Evolutionary conservation across 2,329 filamentous ascomycete genomes (phyloP), one percentile per base, ranked within the genome.

Genomic region (Penicillium hordei): DNA sequence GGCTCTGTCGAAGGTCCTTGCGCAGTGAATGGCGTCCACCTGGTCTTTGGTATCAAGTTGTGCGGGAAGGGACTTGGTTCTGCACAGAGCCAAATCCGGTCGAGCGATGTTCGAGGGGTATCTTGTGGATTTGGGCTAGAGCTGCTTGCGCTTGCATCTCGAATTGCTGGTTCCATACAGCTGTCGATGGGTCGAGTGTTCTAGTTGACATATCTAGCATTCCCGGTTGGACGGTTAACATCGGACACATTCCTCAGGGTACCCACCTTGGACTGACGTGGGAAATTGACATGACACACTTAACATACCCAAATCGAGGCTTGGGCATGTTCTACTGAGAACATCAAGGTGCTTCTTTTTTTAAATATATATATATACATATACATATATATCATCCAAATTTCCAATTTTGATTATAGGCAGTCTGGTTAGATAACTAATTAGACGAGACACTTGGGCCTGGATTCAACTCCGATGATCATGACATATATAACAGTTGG

Each of bases 1-100:
- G n/a, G 74, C 71, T n/a, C 65, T 84, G 70, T 73, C 74, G 52
- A 70, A 71, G 63, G 76, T 75, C 23, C 61, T 83, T 67, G 68
- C 62, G 31, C 66, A 48, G 53, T 57, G 45, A 60, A 52, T 21
- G 38, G 42, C 25, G 33, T 38, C 40, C 40, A 52, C 33, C 33
- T 52, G 34, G 36, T 10, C 19, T 19, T 50, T 50, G 31, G 44
- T n/a, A 27, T 27, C 49, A 15, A 31, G 31, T 50, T 51, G n/a
- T 46, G 36, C n/a, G 34, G 21, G 27, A 44, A 51, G 17, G 8
- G 12, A 34, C 36, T 21, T 27, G 31, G 5, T 33, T 33, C 42
- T 48, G 55, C 55, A 53, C 13, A 29, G 19, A 21, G 27, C 48
- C 42, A 40, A 52, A 57, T 57, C 5, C 25, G 48, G 53, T 27